These are phyloP conservation scores for Yarrowia yakushimensis DNA, from an alignment of 805 yeast genomes.

Conservation along the genomic window DNA sequence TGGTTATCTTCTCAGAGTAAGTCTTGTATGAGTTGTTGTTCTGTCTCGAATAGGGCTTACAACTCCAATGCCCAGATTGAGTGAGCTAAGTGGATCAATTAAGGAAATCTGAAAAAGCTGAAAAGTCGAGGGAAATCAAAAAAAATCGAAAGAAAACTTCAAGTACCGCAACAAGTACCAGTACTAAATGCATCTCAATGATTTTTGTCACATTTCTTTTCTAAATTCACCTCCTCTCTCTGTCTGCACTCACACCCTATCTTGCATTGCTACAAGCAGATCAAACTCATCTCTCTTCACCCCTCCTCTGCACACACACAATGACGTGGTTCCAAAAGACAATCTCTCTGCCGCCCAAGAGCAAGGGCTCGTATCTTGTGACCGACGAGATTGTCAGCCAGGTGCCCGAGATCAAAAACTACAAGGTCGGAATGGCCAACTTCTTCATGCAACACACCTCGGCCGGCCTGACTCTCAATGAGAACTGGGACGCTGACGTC, in stretches of 20 bases:
- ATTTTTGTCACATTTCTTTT: too few species aligned
- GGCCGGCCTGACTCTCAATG: conserved; percentile 72
- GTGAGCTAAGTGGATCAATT: background rate
- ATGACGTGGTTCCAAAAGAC: conserved; percentile 59
- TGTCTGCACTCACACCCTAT: background rate
- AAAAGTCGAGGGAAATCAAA: too few species aligned
- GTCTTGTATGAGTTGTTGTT: too few species aligned
- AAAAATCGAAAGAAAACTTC: background rate
- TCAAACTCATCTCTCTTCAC: background rate
- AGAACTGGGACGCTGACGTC: conserved; percentile 78
- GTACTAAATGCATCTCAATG: too few species aligned
- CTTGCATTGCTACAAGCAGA: background rate
- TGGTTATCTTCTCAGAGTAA: too few species aligned
- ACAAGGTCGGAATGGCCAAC: conserved; percentile 60
- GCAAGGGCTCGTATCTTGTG: conserved; percentile 67
- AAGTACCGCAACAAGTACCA: too few species aligned
- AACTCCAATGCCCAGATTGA: background rate
- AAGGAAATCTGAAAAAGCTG: background rate
- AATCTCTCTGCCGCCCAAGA: conserved; percentile 52
- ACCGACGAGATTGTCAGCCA: conserved; percentile 58
- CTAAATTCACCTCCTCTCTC: too few species aligned
- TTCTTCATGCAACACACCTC: conserved; percentile 76
- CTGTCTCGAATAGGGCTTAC: too few species aligned
- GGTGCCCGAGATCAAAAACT: conserved; percentile 57
- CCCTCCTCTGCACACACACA: background rate